Base-by-base conservation (phyloP, 352 stramenopile genomes). In the Globisporangium nunn region DNA sequence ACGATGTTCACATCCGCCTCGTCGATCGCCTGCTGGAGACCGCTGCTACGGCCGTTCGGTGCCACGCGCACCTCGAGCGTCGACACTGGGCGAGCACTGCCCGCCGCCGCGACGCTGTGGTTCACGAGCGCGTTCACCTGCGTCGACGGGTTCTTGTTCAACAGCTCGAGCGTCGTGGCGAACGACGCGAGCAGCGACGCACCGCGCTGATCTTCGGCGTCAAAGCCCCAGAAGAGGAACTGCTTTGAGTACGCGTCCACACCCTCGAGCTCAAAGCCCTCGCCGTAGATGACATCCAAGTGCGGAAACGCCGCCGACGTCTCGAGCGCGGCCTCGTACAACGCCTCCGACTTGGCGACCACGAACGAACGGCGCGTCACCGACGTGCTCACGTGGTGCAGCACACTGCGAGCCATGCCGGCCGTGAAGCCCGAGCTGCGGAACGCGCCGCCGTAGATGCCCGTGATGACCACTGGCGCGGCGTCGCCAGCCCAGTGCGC, bases 151-250 rank as follows among this genome's bases (percentile, higher is more conserved):
- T 87, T 89, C 60, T 78, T 78, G 66, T 79, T 74, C 11, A 89
- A 62, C 49, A 86, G 51, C 45, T 70, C 54, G 33, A 89, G 62
- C 40, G 74, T 85, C 47, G 66, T 60, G 28, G 56, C 40, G 56
- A 85, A 87, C 37, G 61, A 52, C 28, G 53, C 53, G 33, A 61
- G 69, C 12, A 82, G 66, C 23, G 67, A 51, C 0, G 58, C 64
- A 37, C 70, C 67, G 46, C 72, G 71, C 56, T 76, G 52, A 23
- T 81, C 74, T 37, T 88, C 71, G 49, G 80, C 85, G 41, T 88
- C 85, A 62, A 91, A 96, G 41, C 87, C 86, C 70, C 79, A 96
- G 63, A 97, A 90, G 50, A 97, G 72, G 67, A 87, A 96, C 66
- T 97, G 85, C 56, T 91, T 96, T 10, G 85, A 80, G 65, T 79